Conservation (phyloP, 192 early-diverging fungal species). For the Anaeromyces robustus region DNA sequence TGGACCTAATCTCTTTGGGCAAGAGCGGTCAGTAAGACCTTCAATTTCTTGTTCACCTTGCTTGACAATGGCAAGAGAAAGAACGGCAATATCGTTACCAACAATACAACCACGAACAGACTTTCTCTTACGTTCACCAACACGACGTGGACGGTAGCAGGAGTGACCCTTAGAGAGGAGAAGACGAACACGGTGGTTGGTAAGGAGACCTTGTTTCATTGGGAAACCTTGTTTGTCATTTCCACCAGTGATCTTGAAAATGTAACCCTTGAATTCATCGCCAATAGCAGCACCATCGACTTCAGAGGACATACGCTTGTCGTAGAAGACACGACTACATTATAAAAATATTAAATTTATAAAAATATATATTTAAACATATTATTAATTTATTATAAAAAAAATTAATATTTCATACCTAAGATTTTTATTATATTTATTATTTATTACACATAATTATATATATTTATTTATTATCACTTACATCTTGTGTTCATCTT, state of each 20-base stretch:
- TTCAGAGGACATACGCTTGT: conserved; percentile 94
- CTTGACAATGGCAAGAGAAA: conserved; percentile 91
- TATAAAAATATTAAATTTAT: background rate
- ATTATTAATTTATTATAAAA: too few relatives aligned
- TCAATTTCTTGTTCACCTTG: conserved; percentile 92
- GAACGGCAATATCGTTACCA: conserved; percentile 76
- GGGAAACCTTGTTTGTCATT: conserved; percentile 99
- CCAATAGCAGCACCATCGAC: conserved; percentile 89
- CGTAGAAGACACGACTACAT: conserved; percentile 82
- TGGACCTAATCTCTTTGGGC: conserved; percentile 96
- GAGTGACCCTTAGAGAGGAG: conserved; percentile 81
- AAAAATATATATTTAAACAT: too few relatives aligned
- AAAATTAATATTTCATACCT: too few relatives aligned
- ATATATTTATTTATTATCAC: conserved; percentile 8
- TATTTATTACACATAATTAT: background rate
- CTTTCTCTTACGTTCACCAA: conserved; percentile 98
- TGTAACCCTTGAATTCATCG: conserved; percentile 99
- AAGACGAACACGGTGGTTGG: conserved; percentile 31
- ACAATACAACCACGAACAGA: conserved; percentile 99
- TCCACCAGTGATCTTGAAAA: conserved; percentile 97
- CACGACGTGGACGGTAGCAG: conserved; percentile 93
- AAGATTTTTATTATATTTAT: too few relatives aligned
- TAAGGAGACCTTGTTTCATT: conserved; percentile 96
- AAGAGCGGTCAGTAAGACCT: conserved; percentile 79
- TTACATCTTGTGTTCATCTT: conserved; percentile 88